A percentile compares a stretch with the other conserved stretches of the same genome.
Evolutionary conservation across 192 early-diverging fungal species (phyloP).

Genomic region (Rhizoclosmatium globosum): DNA sequence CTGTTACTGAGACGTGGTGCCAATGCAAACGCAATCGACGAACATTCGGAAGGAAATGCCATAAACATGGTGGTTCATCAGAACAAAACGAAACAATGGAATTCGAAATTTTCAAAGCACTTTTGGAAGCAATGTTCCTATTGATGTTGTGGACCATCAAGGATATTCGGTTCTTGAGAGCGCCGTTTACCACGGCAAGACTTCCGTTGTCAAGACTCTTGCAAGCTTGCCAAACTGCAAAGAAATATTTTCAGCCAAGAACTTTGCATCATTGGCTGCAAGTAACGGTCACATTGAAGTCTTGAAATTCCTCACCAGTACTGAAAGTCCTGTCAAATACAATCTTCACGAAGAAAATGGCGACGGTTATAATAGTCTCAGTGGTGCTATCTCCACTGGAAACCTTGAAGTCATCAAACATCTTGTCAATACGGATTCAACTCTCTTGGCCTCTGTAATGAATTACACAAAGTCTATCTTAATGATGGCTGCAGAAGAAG

Average conservation of each 20-base stretch:
- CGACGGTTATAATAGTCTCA: not conserved
- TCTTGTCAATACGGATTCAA: not conserved
- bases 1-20: not conserved
- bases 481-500: not conserved
- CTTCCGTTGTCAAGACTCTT: not conserved
- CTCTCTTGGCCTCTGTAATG: not conserved
- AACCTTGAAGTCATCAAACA: slow-evolving; percentile 12
- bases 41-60: not conserved
- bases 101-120: slow-evolving; percentile 8
- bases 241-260: not conserved
- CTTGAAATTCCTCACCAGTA: not conserved
- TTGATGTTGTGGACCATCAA: not conserved
- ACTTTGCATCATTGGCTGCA: not conserved
- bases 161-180: not conserved
- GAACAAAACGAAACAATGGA: not conserved
- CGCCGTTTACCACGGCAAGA: not conserved
- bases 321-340: not conserved
- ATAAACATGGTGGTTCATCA: not conserved
- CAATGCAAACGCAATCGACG: not conserved
- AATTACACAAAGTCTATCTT: not conserved
- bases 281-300: not conserved
- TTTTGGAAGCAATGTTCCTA: not conserved
- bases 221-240: not conserved
- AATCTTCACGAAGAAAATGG: slow-evolving; percentile 3
- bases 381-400: not conserved